Conservation (phyloP, 441 rosid species). For the Corymbia calophylla region DNA sequence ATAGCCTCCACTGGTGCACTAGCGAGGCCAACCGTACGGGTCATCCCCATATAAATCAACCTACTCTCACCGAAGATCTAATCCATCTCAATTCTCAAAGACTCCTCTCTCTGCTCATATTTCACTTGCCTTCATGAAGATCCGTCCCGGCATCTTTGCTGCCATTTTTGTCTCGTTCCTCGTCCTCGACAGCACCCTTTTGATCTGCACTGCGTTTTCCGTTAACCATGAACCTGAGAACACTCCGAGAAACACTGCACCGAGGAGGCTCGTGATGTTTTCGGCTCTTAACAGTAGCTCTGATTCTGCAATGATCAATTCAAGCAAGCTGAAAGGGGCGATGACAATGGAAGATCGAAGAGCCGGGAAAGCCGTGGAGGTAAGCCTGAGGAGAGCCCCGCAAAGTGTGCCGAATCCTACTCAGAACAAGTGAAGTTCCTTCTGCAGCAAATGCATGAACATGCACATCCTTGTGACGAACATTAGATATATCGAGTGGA, state of each 20-base stretch:
- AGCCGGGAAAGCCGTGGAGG: constrained; percentile 40
- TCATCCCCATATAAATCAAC: not conserved
- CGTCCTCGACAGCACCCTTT: not conserved
- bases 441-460: not conserved
- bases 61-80: not conserved
- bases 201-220: constrained; percentile 12
- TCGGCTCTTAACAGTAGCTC: constrained; percentile 1
- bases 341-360: not conserved
- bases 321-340: not conserved
- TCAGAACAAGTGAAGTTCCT: constrained; percentile 29
- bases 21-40: not conserved
- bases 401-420: constrained; percentile 43
- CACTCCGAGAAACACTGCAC: not conserved
- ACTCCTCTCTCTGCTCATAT: not conserved
- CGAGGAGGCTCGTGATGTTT: constrained; percentile 18
- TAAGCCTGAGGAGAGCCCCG: constrained; percentile 43
- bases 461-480: not conserved
- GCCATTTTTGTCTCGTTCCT: constrained; percentile 13
- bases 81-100: not conserved
- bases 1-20: not conserved
- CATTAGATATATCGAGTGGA: not conserved
- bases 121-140: constrained; percentile 24
- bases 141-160: not conserved
- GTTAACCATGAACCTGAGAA: not conserved
- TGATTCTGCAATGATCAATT: not conserved